Evolutionary conservation across 768 basidiomycete genomes (phyloP).

Genomic region (Asterophora lycoperdoides): DNA sequence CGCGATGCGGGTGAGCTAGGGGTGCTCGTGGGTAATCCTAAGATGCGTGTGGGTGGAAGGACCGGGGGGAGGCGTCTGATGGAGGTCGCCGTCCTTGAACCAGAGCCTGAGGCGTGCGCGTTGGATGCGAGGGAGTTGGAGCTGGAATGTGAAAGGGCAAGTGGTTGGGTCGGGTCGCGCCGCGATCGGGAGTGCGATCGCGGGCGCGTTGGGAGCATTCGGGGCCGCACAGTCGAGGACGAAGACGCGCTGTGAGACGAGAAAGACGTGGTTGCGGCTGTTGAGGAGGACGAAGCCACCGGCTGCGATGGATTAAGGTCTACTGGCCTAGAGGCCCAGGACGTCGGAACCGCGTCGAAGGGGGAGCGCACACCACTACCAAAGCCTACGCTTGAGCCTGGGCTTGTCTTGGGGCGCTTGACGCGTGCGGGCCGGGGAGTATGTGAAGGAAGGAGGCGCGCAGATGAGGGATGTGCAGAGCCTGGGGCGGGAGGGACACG

Average conservation of each 20-base stretch:
- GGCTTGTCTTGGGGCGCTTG: slow-evolving; percentile 25
- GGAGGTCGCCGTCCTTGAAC: slow-evolving; percentile 2
- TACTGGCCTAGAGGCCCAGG: slow-evolving; percentile 23
- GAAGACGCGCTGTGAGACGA: background rate
- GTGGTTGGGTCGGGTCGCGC: slow-evolving; percentile 9
- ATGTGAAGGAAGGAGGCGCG: slow-evolving; percentile 3
- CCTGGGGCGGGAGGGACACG: slow-evolving; percentile 20
- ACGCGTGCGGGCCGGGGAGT: slow-evolving; percentile 10
- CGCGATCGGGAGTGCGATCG: slow-evolving; percentile 22
- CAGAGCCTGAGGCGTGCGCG: background rate
- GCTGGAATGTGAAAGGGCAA: background rate
- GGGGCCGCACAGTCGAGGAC: background rate
- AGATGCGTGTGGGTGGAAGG: too few relatives aligned
- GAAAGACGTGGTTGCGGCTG: background rate
- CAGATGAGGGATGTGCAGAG: slow-evolving; percentile 4
- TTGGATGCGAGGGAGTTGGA: too few relatives aligned
- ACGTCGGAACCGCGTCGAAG: slow-evolving; percentile 17
- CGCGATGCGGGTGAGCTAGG: background rate
- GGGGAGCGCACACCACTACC: slow-evolving; percentile 7
- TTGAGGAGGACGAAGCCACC: background rate
- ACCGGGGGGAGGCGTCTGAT: slow-evolving; percentile 7
- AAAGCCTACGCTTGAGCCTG: slow-evolving; percentile 10
- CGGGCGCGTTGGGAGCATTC: slow-evolving; percentile 12
- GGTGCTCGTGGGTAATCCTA: slow-evolving; percentile 1
- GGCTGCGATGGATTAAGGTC: slow-evolving; percentile 20